Conservation (phyloP, 2,329 filamentous ascomycete genomes). For the Fusarium fujikuroi region DNA sequence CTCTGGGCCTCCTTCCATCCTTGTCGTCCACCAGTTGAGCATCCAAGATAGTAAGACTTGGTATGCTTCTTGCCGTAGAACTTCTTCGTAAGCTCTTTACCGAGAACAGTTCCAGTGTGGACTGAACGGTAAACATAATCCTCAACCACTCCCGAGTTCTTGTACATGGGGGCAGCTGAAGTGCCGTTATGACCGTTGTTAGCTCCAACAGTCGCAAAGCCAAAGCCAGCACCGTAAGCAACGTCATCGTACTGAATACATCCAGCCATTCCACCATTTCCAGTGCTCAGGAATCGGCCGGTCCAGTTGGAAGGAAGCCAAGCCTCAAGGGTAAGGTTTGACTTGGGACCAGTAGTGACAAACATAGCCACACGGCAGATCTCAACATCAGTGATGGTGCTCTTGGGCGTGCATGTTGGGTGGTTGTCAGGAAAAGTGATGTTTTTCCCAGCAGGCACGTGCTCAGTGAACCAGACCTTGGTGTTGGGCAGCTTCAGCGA, state of each 20-base stretch:
- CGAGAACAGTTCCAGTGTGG: conserved; percentile 27
- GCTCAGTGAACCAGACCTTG: conserved; percentile 34
- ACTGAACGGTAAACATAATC: conserved; percentile 36
- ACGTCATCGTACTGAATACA: conserved; percentile 56
- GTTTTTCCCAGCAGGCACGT: conserved; percentile 25
- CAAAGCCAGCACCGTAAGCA: conserved; percentile 50
- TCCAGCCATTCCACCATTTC: conserved; percentile 60
- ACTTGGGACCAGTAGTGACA: conserved; percentile 24
- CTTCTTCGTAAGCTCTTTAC: conserved; percentile 21
- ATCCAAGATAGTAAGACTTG: conserved; percentile 67
- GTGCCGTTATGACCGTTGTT: conserved; percentile 53
- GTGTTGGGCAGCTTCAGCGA: conserved; percentile 31
- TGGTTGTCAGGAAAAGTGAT: conserved; percentile 29
- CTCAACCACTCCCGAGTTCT: conserved; percentile 22
- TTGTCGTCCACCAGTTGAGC: conserved; percentile 69
- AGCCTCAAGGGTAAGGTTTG: conserved; percentile 50
- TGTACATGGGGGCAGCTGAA: conserved; percentile 15
- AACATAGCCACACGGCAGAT: conserved; percentile 34
- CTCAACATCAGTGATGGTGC: conserved; percentile 25
- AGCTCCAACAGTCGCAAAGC: conserved; percentile 59
- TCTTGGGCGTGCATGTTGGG: conserved; percentile 23
- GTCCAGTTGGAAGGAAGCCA: conserved; percentile 61
- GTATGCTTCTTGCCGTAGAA: conserved; percentile 57
- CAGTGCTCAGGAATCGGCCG: conserved; percentile 60
- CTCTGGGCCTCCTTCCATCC: conserved; percentile 64